phyloP scores from a whole-genome alignment of 2,329 filamentous ascomycete species.

The Alternaria incomplexa region DNA sequence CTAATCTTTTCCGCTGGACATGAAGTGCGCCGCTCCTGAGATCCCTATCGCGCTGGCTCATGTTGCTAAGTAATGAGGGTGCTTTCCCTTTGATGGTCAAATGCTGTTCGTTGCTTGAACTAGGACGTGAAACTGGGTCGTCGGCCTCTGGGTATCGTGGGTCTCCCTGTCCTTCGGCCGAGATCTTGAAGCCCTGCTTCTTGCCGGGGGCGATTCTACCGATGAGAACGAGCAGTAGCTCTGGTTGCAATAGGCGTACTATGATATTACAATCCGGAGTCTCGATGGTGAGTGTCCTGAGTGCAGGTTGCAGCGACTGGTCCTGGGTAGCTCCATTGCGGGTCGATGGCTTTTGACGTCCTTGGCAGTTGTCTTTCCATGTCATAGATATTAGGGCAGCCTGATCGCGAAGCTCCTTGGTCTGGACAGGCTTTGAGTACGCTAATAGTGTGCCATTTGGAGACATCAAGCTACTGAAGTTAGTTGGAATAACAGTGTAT shows the following conservation, averaged over 20 bases:
- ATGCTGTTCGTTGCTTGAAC: constrained; percentile 12
- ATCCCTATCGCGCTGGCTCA: constrained; percentile 47
- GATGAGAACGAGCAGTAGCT: constrained; percentile 56
- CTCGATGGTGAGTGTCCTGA: constrained; percentile 56
- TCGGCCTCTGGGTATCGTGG: constrained; percentile 44
- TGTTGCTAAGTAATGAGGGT: constrained; percentile 45
- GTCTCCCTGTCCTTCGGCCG: constrained; percentile 51
- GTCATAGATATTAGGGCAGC: constrained; percentile 56
- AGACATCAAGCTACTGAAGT: constrained; percentile 53
- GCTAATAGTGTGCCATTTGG: constrained; percentile 59
- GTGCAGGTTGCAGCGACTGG: constrained; percentile 22
- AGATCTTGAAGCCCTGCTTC: constrained; percentile 50
- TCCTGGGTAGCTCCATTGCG: constrained; percentile 12
- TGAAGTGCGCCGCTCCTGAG: constrained; percentile 51
- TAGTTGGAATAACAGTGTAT: constrained; percentile 1
- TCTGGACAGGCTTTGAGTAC: constrained; percentile 56
- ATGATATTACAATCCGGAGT: constrained; percentile 55
- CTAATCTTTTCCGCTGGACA: constrained; percentile 57
- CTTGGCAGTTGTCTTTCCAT: constrained; percentile 54
- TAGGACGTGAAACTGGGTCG: constrained; percentile 4
- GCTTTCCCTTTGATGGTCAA: constrained; percentile 24
- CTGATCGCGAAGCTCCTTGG: constrained; percentile 57
- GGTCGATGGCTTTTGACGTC: constrained; percentile 21
- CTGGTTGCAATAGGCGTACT: constrained; percentile 54
- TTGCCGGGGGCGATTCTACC: constrained; percentile 54